These are phyloP conservation scores for Diaporthe citriasiana DNA, from an alignment of 2,329 filamentous ascomycete species.

Conservation along the genomic window DNA sequence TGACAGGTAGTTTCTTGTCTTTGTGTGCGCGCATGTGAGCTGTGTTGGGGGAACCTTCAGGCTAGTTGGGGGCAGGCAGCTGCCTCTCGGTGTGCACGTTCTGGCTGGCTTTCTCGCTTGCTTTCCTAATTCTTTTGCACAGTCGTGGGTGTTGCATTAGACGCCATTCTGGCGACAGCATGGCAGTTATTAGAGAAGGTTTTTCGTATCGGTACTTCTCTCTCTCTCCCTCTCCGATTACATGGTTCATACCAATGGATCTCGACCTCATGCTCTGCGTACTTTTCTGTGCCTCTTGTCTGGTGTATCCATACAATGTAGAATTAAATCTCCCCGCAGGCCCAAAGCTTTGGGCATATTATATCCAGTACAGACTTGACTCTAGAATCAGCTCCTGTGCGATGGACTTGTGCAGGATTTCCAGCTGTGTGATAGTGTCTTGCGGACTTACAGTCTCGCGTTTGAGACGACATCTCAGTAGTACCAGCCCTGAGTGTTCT, in stretches of 20 bases:
- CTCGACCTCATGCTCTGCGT: neutral
- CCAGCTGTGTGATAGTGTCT: neutral
- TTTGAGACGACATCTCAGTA: too few species aligned
- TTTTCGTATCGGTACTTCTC: constrained; percentile 24
- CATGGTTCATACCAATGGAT: neutral
- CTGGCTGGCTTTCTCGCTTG: neutral
- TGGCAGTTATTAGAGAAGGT: constrained; percentile 34
- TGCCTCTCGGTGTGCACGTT: neutral
- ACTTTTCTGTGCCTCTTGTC: neutral
- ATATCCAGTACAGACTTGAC: neutral
- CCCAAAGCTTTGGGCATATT: too few species aligned
- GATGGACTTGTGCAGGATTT: neutral
- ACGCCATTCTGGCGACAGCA: constrained; percentile 6
- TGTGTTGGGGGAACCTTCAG: neutral
- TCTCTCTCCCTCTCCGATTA: constrained; percentile 28
- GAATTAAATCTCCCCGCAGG: neutral
- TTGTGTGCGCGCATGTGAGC: neutral
- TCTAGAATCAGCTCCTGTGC: neutral
- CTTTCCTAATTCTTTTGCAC: neutral
- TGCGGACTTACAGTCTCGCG: neutral
- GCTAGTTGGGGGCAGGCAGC: neutral
- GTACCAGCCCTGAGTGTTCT: too few species aligned
- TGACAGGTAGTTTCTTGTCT: constrained; percentile 62
- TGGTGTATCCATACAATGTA: neutral
- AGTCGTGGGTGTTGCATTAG: constrained; percentile 35